These are phyloP conservation scores for Exophiala spinifera DNA, from an alignment of 2,329 filamentous ascomycete species.

Conservation along the genomic window DNA sequence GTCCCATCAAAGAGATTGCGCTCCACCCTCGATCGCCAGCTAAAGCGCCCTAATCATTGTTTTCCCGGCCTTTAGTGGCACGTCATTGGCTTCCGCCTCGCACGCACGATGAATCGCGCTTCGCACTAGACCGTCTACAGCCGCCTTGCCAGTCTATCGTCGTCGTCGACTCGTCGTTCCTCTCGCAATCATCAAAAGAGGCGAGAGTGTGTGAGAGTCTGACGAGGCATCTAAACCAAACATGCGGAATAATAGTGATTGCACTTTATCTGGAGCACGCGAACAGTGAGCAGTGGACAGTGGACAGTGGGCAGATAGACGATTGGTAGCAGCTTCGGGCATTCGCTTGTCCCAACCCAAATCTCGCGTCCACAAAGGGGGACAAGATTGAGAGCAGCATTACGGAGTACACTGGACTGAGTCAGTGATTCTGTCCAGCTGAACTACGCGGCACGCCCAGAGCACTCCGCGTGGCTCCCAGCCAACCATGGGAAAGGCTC, in stretches of 20 bases:
- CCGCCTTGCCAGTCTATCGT: too few species aligned
- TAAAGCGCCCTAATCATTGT: constrained; percentile 8
- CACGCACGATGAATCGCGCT: constrained; percentile 1
- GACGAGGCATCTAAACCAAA: constrained; percentile 10
- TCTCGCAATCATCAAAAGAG: not conserved
- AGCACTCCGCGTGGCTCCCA: too few species aligned
- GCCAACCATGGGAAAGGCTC: too few species aligned
- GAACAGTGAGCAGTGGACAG: too few species aligned
- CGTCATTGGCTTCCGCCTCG: constrained; percentile 11
- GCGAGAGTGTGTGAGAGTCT: constrained; percentile 1
- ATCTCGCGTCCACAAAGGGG: not conserved
- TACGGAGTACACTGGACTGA: too few species aligned
- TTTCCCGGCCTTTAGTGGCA: constrained; percentile 1
- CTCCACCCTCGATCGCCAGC: constrained; percentile 20
- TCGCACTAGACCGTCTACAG: not conserved
- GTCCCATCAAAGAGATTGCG: constrained; percentile 19
- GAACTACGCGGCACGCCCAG: too few species aligned
- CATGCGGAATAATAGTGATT: too few species aligned
- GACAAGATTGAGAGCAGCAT: too few species aligned
- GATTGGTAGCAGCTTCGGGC: too few species aligned
- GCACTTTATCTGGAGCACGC: too few species aligned
- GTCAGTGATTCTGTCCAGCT: too few species aligned
- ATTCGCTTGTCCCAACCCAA: not conserved
- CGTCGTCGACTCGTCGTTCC: not conserved
- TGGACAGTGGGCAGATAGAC: too few species aligned